Percentiles rank a stretch among this genome's conserved stretches.
phyloP scores from a whole-genome alignment of 257 asterid genomes.

The Solanum verrucosum region DNA sequence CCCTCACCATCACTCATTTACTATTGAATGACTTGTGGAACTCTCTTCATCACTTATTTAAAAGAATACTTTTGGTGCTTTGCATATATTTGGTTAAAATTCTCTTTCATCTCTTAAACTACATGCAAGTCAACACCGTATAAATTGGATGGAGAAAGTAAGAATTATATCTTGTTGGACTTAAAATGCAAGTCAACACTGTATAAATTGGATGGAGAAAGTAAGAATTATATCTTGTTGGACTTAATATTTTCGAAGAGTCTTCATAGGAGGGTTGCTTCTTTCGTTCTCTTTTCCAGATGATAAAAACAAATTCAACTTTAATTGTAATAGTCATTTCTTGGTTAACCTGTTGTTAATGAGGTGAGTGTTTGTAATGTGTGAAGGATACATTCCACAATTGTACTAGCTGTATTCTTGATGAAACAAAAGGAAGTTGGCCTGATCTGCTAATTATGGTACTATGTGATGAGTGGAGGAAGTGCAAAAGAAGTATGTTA shows the following conservation, averaged over 20 bases:
- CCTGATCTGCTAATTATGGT: slow-evolving; percentile 56
- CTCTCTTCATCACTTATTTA: not conserved
- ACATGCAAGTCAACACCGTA: not conserved
- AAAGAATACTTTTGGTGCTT: not conserved
- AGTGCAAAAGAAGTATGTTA: slow-evolving; percentile 83
- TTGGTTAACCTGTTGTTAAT: slow-evolving; percentile 2
- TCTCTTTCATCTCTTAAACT: not conserved
- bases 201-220: not conserved
- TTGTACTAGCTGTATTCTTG: slow-evolving; percentile 44
- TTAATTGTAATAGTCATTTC: not conserved
- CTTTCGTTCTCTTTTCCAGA: not conserved
- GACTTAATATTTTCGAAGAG: not conserved
- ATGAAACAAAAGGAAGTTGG: slow-evolving; percentile 89
- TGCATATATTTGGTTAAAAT: not conserved
- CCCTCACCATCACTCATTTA: not conserved
- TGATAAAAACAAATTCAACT: not conserved
- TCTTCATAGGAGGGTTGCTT: not conserved
- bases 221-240: not conserved
- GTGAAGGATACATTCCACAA: slow-evolving; percentile 54
- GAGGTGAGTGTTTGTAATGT: not conserved
- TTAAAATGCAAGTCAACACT: not conserved
- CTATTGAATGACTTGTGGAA: not conserved
- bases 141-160: not conserved
- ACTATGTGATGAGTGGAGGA: slow-evolving; percentile 91
- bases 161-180: not conserved